Conservation (phyloP, 306 rosid species). For the Inga leiocalycina region DNA sequence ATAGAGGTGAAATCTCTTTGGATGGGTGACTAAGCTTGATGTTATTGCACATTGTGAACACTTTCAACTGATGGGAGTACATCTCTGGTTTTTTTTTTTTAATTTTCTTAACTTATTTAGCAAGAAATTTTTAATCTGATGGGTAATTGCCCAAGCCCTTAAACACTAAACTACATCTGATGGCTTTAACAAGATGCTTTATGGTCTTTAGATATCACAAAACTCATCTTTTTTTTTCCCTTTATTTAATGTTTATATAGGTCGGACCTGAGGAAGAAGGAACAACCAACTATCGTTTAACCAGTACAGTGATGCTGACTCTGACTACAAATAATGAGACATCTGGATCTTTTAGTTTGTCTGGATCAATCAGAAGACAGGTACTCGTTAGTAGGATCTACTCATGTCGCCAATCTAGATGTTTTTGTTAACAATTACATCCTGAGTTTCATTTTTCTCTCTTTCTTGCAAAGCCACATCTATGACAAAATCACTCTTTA, state of each 20-base stretch:
- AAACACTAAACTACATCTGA: neutral
- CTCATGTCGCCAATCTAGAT: conserved; percentile 18
- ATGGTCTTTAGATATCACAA: conserved; percentile 7
- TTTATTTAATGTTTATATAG: conserved; percentile 35
- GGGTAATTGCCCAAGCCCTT: neutral
- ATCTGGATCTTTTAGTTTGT: conserved; percentile 86
- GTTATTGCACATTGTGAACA: neutral
- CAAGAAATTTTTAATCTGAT: neutral
- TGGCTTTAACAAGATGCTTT: neutral
- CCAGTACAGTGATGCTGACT: conserved; percentile 94
- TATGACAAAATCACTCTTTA: conserved; percentile 23
- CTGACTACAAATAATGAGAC: conserved; percentile 80
- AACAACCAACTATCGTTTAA: conserved; percentile 71
- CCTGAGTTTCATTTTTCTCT: conserved; percentile 9
- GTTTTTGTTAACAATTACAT: conserved; percentile 1
- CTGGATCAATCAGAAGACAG: conserved; percentile 95
- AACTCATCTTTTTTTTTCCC: neutral
- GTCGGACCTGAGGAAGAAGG: conserved; percentile 94
- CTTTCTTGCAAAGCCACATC: conserved; percentile 25
- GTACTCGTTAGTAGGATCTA: conserved; percentile 46
- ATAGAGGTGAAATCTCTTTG: conserved; percentile 66
- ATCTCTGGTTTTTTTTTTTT: neutral
- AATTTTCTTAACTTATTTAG: conserved; percentile 2
- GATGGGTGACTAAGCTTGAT: conserved; percentile 14
- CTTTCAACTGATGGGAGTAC: conserved; percentile 20